Base-by-base conservation (phyloP, 495 filamentous ascomycete species). In the Penicillium arizonense region DNA sequence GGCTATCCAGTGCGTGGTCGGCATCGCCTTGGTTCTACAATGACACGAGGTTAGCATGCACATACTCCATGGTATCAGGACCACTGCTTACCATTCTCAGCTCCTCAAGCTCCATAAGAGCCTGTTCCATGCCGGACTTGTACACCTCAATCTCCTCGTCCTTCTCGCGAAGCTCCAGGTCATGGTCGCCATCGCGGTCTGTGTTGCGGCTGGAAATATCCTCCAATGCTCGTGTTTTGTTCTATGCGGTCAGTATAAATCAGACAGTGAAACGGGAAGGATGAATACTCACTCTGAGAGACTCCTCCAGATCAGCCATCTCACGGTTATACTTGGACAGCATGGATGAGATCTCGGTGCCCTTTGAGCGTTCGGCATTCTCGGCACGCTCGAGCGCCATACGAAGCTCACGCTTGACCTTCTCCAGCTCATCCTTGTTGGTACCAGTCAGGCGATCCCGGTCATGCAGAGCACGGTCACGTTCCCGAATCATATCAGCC, bases 121-220 rank as follows among this genome's bases (percentile, higher is more conserved):
- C 89, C 73, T 97, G 88, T 58, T 98, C 95, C 91, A 97, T 93
- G 59, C 90, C 93, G 52, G 90, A 89, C 71, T 97, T 95, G 74
- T 91, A 95, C 16, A 96, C 89, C 70, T 97, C 94, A 18, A 98
- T 85, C 69, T 98, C 95, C 63, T 96, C 91, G 70, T 97, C 95
- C 72, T 96, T 96, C 57, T 96, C 91, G 11, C 85, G 86, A 26
- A 98, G 79, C 16, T 86, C 77, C 39, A 87, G 75, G 58, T 96
- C 90, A 12, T 95, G 85, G 61, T 97, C 93, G 2, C 87, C 90
- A 61, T 87, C 85, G 41, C 87, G 87, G 44, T 96, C 90, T 11
- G 83, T 82, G 50, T 88, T 77, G 62, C 89, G 89, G 58, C 80
- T 76, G 40, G 88, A 84, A 36, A 88, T 69, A 11, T 96, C 92